Conservation (phyloP, 139 green algal genomes). For the Chlorella sp. region DNA sequence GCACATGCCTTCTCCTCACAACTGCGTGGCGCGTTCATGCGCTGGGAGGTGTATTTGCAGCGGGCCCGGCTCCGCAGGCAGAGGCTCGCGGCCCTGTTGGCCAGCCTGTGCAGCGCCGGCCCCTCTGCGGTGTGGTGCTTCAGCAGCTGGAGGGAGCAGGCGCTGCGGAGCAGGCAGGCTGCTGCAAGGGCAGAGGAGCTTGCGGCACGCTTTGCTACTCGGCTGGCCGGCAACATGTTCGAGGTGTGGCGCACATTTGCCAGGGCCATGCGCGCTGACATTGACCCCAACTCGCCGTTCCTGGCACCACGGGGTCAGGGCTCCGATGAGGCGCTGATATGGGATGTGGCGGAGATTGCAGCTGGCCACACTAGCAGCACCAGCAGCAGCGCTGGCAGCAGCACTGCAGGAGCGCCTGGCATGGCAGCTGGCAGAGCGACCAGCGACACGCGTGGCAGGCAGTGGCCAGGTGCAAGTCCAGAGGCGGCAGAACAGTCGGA, state of each 20-base stretch:
- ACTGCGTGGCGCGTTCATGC: neutral
- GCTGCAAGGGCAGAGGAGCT: neutral
- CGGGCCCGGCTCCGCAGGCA: neutral
- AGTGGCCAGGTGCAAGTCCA: neutral
- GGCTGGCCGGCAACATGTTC: neutral
- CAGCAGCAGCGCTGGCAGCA: neutral
- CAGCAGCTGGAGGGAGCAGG: neutral
- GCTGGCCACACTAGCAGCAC: neutral
- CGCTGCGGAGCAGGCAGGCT: neutral
- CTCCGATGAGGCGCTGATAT: neutral
- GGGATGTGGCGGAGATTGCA: neutral
- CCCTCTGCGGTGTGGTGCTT: neutral
- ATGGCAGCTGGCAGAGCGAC: neutral
- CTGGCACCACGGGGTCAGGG: neutral
- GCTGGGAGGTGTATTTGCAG: neutral
- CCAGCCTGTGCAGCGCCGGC: neutral
- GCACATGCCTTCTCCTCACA: neutral
- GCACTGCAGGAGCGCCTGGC: neutral
- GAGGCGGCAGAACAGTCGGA: too few species aligned
- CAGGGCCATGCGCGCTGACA: neutral
- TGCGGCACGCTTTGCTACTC: neutral
- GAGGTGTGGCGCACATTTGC: neutral
- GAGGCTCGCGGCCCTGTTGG: neutral
- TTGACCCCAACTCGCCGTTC: slow-evolving; percentile 1
- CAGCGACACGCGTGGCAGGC: neutral